phyloP scores from a whole-genome alignment of 768 basidiomycete species.

The Phylloporus arenicola region DNA sequence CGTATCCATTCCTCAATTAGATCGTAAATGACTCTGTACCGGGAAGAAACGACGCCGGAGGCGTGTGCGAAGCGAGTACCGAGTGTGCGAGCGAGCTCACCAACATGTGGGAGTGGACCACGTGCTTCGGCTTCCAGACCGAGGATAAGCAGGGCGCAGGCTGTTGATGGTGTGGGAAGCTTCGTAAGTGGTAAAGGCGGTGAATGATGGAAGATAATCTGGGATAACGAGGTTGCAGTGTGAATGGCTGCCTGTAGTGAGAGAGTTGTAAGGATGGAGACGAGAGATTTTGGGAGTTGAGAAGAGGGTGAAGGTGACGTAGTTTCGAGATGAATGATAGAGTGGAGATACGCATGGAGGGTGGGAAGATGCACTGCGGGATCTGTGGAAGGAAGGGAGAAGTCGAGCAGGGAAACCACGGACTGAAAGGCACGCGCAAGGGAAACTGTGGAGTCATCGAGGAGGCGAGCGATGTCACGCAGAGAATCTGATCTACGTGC shows the following conservation, averaged over 20 bases:
- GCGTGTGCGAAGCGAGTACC: conserved; percentile 46
- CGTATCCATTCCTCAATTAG: conserved; percentile 53
- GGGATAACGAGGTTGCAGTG: conserved; percentile 44
- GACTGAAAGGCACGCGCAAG: conserved; percentile 53
- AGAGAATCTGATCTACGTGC: conserved; percentile 62
- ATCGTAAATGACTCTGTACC: conserved; percentile 64
- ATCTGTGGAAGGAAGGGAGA: conserved; percentile 51
- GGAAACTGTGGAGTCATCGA: conserved; percentile 46
- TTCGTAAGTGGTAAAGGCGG: conserved; percentile 37
- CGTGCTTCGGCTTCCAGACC: conserved; percentile 65
- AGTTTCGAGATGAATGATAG: conserved; percentile 31
- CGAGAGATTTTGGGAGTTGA: conserved; percentile 30
- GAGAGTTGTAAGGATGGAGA: conserved; percentile 35
- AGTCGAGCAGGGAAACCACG: conserved; percentile 46
- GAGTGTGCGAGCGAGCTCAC: conserved; percentile 53
- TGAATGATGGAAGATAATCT: conserved; percentile 35
- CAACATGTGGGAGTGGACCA: conserved; percentile 46
- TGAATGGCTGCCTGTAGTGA: conserved; percentile 36
- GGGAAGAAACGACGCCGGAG: conserved; percentile 55
- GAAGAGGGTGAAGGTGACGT: conserved; percentile 21
- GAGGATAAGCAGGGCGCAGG: conserved; percentile 66
- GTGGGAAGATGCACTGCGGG: conserved; percentile 54
- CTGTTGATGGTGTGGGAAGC: conserved; percentile 44
- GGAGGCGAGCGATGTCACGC: conserved; percentile 61
- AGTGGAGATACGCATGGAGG: conserved; percentile 49